Evolutionary conservation across 257 asterid genomes (phyloP).

Genomic region (Capsicum baccatum): DNA sequence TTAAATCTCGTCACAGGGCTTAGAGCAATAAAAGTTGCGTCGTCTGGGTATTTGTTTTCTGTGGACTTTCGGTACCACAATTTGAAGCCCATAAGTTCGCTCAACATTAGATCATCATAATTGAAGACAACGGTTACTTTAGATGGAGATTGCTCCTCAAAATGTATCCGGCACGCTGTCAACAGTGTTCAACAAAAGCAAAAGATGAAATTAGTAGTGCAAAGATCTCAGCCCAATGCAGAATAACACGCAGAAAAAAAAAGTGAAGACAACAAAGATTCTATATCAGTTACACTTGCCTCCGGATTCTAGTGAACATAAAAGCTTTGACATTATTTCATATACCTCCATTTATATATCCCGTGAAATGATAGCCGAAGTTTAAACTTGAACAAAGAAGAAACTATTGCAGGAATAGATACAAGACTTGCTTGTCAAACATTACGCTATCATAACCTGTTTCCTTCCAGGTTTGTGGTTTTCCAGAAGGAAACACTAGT

Average conservation of each 20-base stretch:
- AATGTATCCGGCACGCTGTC: slow-evolving; percentile 40
- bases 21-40: slow-evolving; percentile 35
- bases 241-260: not conserved
- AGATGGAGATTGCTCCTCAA: slow-evolving; percentile 45
- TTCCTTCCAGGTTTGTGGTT: slow-evolving; percentile 7
- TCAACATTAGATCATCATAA: slow-evolving; percentile 33
- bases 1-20: slow-evolving; percentile 37
- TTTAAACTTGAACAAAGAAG: slow-evolving; percentile 7
- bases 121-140: slow-evolving; percentile 38
- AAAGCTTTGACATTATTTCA: not conserved
- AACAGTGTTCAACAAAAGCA: slow-evolving; percentile 19
- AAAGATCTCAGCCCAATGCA: not conserved
- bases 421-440: not conserved
- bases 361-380: not conserved
- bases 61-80: slow-evolving; percentile 43
- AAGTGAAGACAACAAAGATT: slow-evolving; percentile 2
- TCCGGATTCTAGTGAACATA: not conserved
- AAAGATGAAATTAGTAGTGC: not conserved
- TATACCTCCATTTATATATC: not conserved
- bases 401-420: not conserved
- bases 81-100: slow-evolving; percentile 39
- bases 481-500: not conserved
- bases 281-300: not conserved
- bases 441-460: not conserved
- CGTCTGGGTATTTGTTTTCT: slow-evolving; percentile 26